A percentile compares a stretch with the other conserved stretches of the same genome.
phyloP scores from a whole-genome alignment of 345 rosid genomes.

The Brassica cretica region DNA sequence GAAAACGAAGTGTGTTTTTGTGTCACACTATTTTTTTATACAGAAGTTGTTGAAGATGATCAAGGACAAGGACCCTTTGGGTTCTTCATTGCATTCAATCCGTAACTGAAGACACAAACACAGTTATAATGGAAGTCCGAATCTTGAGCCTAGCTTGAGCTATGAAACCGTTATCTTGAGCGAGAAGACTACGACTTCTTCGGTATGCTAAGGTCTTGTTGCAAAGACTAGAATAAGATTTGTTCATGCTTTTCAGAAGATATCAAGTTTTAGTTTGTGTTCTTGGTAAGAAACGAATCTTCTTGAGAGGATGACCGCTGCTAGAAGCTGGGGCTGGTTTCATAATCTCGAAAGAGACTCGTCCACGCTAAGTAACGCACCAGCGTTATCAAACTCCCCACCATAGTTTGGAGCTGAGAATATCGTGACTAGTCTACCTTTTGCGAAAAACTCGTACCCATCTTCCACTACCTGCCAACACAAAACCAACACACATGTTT shows the following conservation, averaged over 20 bases:
- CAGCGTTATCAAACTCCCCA: no score
- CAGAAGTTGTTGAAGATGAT: constrained; percentile 30
- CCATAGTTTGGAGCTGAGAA: no score
- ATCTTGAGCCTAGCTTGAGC: constrained; percentile 17
- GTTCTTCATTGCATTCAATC: constrained; percentile 30
- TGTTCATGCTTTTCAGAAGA: neutral
- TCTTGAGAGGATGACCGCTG: constrained; percentile 48
- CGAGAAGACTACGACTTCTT: constrained; percentile 24
- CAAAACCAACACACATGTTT: constrained; percentile 1
- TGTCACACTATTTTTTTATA: constrained; percentile 17
- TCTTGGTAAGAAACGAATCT: constrained; percentile 46
- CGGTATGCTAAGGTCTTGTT: neutral
- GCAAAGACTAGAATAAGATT: no score
- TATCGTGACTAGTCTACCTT: constrained; percentile 75
- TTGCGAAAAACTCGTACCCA: constrained; percentile 89
- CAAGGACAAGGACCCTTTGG: constrained; percentile 5
- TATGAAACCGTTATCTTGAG: constrained; percentile 6
- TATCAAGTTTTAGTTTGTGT: neutral
- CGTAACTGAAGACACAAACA: constrained; percentile 2
- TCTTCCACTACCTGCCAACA: constrained; percentile 86
- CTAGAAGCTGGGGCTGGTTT: constrained; percentile 62
- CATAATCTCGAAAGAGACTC: constrained; percentile 77
- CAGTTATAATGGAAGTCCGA: neutral
- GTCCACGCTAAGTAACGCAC: constrained; percentile 77
- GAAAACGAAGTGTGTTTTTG: constrained; percentile 6